These are phyloP conservation scores for Malassezia restricta DNA, from an alignment of 1,284 basidiomycete genomes.

Conservation along the genomic window DNA sequence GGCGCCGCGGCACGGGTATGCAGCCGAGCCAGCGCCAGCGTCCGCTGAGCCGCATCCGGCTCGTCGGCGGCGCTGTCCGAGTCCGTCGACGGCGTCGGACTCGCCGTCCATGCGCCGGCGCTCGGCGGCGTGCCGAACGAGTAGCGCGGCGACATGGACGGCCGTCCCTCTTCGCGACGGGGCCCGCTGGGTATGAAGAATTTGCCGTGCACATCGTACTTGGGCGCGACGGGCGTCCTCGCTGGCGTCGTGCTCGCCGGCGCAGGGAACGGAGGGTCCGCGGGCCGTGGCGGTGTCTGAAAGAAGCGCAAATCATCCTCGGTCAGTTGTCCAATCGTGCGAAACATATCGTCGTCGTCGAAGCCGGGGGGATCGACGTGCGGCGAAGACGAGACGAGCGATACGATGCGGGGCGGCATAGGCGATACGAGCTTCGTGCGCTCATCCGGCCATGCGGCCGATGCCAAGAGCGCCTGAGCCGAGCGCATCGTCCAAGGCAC, in stretches of 20 bases:
- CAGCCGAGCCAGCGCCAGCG: neutral
- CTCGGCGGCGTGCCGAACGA: neutral
- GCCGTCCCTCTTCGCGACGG: neutral
- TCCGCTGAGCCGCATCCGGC: neutral
- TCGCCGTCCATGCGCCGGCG: neutral
- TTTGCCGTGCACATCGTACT: constrained; percentile 16
- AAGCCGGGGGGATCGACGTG: no score
- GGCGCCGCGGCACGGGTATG: neutral
- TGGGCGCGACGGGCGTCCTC: neutral
- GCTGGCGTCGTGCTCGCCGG: neutral
- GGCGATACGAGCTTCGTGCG: neutral
- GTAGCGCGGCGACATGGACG: neutral
- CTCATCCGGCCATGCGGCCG: neutral
- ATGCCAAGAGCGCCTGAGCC: neutral
- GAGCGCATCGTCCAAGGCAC: neutral
- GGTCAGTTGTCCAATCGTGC: constrained; percentile 13
- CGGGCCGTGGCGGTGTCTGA: neutral
- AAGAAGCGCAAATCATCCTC: constrained; percentile 15
- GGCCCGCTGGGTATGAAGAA: neutral
- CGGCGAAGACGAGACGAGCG: neutral
- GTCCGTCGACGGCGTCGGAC: neutral
- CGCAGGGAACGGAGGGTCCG: neutral
- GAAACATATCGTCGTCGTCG: constrained; percentile 6
- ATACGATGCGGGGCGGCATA: neutral
- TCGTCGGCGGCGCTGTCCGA: neutral